Evolutionary conservation across 2,329 filamentous ascomycete species (phyloP).

Genomic region (Fusarium globosum): DNA sequence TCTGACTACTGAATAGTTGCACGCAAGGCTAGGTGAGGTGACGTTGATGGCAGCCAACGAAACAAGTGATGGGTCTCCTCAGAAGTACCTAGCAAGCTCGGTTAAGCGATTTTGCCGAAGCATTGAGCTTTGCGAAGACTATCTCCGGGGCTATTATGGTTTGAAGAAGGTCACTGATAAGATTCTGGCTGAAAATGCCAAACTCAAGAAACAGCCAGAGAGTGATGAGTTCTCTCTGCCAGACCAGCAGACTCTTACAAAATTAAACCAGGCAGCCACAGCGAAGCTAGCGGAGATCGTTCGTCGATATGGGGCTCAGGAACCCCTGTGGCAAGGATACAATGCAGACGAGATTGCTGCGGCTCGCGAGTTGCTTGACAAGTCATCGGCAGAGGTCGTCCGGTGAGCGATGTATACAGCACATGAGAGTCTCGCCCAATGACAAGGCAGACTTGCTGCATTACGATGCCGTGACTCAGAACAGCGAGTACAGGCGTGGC

Average conservation of each 20-base stretch:
- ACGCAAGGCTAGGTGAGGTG: slow-evolving; percentile 87
- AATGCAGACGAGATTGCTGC: slow-evolving; percentile 77
- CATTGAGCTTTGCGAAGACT: slow-evolving; percentile 93
- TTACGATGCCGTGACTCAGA: slow-evolving; percentile 26
- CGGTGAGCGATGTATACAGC: slow-evolving; percentile 50
- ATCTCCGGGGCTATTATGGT: slow-evolving; percentile 92
- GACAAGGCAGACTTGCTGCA: slow-evolving; percentile 12
- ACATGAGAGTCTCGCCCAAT: slow-evolving; percentile 19
- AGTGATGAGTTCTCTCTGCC: slow-evolving; percentile 65
- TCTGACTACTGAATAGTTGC: slow-evolving; percentile 68
- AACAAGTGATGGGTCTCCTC: slow-evolving; percentile 53
- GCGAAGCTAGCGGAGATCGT: slow-evolving; percentile 82
- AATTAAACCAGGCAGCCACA: slow-evolving; percentile 78
- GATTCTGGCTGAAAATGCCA: slow-evolving; percentile 58
- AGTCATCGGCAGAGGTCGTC: slow-evolving; percentile 58
- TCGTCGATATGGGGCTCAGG: slow-evolving; percentile 67
- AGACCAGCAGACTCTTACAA: slow-evolving; percentile 68
- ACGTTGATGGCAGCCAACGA: slow-evolving; percentile 75
- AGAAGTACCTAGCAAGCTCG: slow-evolving; percentile 74
- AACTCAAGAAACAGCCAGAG: slow-evolving; percentile 59
- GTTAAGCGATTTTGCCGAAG: slow-evolving; percentile 89
- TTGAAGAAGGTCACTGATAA: slow-evolving; percentile 74
- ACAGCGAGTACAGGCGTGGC: slow-evolving; percentile 15
- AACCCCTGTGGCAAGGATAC: slow-evolving; percentile 79
- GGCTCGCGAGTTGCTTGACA: slow-evolving; percentile 73